These are phyloP conservation scores for Xylaria longipes DNA, from an alignment of 495 filamentous ascomycete genomes.

Conservation along the genomic window DNA sequence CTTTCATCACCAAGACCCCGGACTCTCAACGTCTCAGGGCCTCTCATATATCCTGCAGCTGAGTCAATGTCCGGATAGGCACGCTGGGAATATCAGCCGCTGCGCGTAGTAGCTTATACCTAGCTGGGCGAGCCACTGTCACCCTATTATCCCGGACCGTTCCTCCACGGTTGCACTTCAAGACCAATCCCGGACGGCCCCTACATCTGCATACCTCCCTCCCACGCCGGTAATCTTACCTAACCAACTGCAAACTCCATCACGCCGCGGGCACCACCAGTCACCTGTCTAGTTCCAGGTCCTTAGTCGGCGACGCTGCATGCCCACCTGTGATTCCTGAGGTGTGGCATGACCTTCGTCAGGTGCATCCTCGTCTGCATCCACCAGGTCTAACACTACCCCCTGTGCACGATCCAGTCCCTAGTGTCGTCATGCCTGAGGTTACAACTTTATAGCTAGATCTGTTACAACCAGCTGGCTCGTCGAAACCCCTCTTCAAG, in stretches of 20 bases:
- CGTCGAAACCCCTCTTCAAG: constrained; percentile 24
- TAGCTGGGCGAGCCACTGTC: not conserved
- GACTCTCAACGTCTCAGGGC: constrained; percentile 7
- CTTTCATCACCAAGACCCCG: constrained; percentile 6
- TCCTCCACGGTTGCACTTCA: constrained; percentile 6
- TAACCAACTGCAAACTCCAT: not conserved
- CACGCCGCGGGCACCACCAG: constrained; percentile 6
- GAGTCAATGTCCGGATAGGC: not conserved
- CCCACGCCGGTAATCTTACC: constrained; percentile 12
- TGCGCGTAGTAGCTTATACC: constrained; percentile 9
- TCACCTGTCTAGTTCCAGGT: constrained; percentile 1
- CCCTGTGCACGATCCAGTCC: constrained; percentile 29
- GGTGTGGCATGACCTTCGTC: constrained; percentile 17
- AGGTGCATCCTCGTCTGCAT: constrained; percentile 19
- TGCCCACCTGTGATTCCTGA: not conserved
- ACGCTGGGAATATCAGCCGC: constrained; percentile 4
- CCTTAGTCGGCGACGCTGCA: constrained; percentile 10
- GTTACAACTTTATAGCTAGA: constrained; percentile 20
- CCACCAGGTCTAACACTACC: constrained; percentile 23
- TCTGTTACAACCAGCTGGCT: constrained; percentile 4
- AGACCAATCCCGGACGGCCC: constrained; percentile 9
- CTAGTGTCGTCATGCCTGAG: constrained; percentile 16
- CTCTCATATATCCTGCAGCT: constrained; percentile 15
- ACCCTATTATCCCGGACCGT: not conserved
- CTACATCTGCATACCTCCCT: constrained; percentile 17